These are phyloP conservation scores for Candida schatavii DNA, from an alignment of 805 yeast species.

Conservation along the genomic window DNA sequence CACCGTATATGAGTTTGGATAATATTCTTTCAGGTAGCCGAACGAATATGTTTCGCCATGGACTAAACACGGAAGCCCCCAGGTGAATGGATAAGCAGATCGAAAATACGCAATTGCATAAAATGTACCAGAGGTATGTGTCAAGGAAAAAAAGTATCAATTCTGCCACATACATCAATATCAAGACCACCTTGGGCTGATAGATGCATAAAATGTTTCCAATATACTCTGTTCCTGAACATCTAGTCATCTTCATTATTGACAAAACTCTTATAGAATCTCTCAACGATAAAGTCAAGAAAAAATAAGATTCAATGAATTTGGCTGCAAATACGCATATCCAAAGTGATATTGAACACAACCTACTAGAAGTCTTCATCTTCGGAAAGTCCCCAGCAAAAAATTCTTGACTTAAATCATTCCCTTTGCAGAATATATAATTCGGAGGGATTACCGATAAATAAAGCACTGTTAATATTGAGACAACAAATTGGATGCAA, in stretches of 20 bases:
- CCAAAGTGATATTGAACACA: slow-evolving; percentile 29
- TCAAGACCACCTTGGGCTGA: slow-evolving; percentile 26
- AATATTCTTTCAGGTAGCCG: slow-evolving; percentile 34
- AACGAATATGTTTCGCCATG: slow-evolving; percentile 35
- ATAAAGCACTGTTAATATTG: slow-evolving; percentile 26
- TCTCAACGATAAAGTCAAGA: slow-evolving; percentile 31
- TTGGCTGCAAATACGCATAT: slow-evolving; percentile 29
- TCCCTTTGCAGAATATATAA: slow-evolving; percentile 15
- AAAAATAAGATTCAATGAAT: slow-evolving; percentile 34
- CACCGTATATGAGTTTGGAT: slow-evolving; percentile 21
- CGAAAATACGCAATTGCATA: slow-evolving; percentile 34
- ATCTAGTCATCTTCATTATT: slow-evolving; percentile 24
- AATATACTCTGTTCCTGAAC: slow-evolving; percentile 25
- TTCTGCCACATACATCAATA: slow-evolving; percentile 23
- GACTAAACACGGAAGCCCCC: slow-evolving; percentile 35
- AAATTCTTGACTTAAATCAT: slow-evolving; percentile 6
- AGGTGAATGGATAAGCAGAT: slow-evolving; percentile 27
- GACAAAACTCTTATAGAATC: slow-evolving; percentile 32
- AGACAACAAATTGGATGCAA: slow-evolving; percentile 24
- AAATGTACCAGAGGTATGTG: slow-evolving; percentile 40
- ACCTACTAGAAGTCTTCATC: slow-evolving; percentile 18
- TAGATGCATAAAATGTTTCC: slow-evolving; percentile 22
- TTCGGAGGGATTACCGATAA: slow-evolving; percentile 27
- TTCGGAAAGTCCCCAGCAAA: slow-evolving; percentile 26
- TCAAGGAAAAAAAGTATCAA: slow-evolving; percentile 36